Percentiles rank a stretch among this genome's conserved stretches.
Evolutionary conservation across 192 early-diverging fungal genomes (phyloP).

Genomic region (Chytriomyces sp.): DNA sequence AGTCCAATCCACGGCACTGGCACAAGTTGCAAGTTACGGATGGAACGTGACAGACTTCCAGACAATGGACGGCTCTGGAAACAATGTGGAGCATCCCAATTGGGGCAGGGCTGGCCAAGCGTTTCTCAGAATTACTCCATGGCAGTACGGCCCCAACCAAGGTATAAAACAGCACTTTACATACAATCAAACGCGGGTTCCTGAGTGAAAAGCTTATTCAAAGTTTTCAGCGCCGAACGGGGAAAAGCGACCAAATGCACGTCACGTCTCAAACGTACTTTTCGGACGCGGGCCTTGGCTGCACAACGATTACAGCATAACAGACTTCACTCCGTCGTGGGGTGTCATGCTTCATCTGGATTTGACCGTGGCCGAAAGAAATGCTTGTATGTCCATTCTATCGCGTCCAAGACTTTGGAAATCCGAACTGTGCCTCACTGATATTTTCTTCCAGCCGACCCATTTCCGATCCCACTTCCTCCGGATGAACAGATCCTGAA

Average conservation of each 20-base stretch:
- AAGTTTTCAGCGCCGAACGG: constrained; percentile 15
- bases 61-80: constrained; percentile 37
- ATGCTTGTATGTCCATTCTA: constrained; percentile 1
- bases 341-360: constrained; percentile 47
- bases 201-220: not conserved
- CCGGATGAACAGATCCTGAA: constrained; percentile 32
- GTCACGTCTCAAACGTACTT: constrained; percentile 23
- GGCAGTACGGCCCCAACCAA: constrained; percentile 31
- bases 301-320: constrained; percentile 6
- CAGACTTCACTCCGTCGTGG: constrained; percentile 32
- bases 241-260: constrained; percentile 19
- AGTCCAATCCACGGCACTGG: no score
- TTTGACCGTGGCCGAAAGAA: constrained; percentile 23
- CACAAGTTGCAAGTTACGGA: not conserved
- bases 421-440: not conserved
- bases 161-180: not conserved
- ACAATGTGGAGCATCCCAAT: constrained; percentile 28
- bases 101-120: constrained; percentile 5
- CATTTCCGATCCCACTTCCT: constrained; percentile 39
- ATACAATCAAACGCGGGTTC: not conserved
- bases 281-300: constrained; percentile 12
- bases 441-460: constrained; percentile 27
- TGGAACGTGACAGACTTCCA: constrained; percentile 30
- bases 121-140: not conserved
- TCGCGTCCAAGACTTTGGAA: not conserved